Evolutionary conservation across 306 rosid species (phyloP), one percentile per base, ranked within the genome.

Genomic region (Vicia sativa): DNA sequence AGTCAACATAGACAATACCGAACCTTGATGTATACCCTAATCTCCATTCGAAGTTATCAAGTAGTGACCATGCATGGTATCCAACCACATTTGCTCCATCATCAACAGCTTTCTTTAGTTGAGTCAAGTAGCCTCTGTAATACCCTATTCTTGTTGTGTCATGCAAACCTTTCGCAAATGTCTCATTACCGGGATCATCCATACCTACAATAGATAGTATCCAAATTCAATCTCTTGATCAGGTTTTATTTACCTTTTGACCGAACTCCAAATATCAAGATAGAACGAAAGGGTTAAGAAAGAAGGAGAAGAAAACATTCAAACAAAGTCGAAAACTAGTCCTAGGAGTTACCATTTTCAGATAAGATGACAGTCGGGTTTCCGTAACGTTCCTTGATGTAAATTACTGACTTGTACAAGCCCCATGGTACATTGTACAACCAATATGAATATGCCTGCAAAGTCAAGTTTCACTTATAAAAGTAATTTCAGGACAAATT

Each of bases 341-440:
- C 37, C 15, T 4, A 16, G 11, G 0, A 16, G 48, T 53, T 82
- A 92, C 98, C 98, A 72, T 92, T 92, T 77, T 92, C 98, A 0
- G 98, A 86, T 77, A 92, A 80, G 74, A 89, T 80, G 72, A 92
- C 83, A 29, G 80, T 77, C 1, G 91, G 96, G 71, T 92, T 92
- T 79, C 89, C 88, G 66, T 89, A 92, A 44, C 12, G 82, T 44
- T 92, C 87, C 67, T 92, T 92, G 54, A 89, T 71, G 70, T 92
- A 92, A 15, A 26, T 86, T 41, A 90, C 14, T 45, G 92, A 67
- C 67, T 92, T 92, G 90, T 90, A 87, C 85, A 90, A 21, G n/a
- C 98, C 98, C 98, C 96, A 93, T 77, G 98, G 96, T 2, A 93
- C 98, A 48, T 85, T 81, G 85, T 90, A 93, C 29, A 93, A 93